These are phyloP conservation scores for Podospora comata DNA, from an alignment of 495 filamentous ascomycete genomes.

Conservation along the genomic window DNA sequence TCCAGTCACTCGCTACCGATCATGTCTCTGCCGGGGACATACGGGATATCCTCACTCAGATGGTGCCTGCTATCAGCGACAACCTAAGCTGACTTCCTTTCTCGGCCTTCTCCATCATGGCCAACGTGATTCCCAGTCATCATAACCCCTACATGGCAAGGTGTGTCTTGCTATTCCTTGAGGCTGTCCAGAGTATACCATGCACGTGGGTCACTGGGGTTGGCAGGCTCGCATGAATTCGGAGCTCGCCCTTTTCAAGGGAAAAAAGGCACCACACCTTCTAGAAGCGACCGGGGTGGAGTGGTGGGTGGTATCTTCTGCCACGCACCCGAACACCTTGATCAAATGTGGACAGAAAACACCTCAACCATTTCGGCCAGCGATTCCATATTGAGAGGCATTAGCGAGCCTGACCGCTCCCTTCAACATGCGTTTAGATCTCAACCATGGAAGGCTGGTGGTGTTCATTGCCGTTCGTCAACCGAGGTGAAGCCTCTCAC, in stretches of 20 bases:
- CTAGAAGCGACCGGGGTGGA: background rate
- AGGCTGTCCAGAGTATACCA: background rate
- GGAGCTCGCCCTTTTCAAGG: background rate
- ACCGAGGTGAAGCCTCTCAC: background rate
- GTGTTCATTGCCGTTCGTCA: too few species aligned
- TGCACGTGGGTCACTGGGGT: background rate
- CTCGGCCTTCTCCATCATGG: background rate
- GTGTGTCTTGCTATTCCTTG: background rate
- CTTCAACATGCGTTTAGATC: background rate
- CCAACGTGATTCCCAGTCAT: background rate
- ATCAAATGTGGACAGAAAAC: background rate
- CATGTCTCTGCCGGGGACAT: too few species aligned
- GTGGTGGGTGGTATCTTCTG: slow-evolving; percentile 1
- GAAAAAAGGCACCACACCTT: background rate
- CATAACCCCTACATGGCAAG: background rate
- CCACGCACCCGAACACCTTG: background rate
- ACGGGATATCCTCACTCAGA: too few species aligned
- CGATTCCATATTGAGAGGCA: slow-evolving; percentile 9
- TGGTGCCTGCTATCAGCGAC: too few species aligned
- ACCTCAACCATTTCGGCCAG: slow-evolving; percentile 7
- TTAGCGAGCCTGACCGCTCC: background rate
- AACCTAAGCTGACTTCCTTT: background rate
- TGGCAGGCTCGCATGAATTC: background rate
- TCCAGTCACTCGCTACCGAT: too few species aligned
- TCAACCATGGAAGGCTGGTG: too few species aligned